Conservation (phyloP, 2,329 filamentous ascomycete species). For the Nemania sp. region DNA sequence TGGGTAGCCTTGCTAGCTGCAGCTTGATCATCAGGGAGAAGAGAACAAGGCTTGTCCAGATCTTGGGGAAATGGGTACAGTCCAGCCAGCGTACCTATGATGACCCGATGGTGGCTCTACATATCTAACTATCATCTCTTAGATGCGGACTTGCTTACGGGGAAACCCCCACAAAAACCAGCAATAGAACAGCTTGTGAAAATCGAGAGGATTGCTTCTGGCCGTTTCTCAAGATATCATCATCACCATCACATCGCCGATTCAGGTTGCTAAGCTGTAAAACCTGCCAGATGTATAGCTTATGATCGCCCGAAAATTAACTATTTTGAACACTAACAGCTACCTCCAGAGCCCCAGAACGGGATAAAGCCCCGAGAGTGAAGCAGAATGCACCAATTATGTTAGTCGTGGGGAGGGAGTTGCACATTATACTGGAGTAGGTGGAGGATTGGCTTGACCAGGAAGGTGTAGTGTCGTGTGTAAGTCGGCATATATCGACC, state of each 20-base stretch:
- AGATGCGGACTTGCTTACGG: not conserved
- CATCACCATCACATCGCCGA: conserved; percentile 16
- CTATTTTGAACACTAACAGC: conserved; percentile 2
- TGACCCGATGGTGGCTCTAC: not conserved
- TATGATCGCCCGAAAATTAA: conserved; percentile 5
- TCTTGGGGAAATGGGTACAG: conserved; percentile 30
- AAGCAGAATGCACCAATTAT: conserved; percentile 32
- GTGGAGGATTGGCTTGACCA: conserved; percentile 35
- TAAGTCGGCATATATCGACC: conserved; percentile 21
- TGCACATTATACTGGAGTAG: conserved; percentile 23
- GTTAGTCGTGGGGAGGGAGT: conserved; percentile 10
- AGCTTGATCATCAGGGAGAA: conserved; percentile 16
- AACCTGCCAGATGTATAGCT: not conserved
- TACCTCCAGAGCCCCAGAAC: conserved; percentile 21
- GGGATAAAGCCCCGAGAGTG: conserved; percentile 35
- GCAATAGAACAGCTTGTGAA: not conserved
- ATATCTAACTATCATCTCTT: not conserved
- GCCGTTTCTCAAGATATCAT: conserved; percentile 1
- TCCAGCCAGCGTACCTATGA: not conserved
- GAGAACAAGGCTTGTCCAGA: conserved; percentile 26
- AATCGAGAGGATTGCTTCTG: not conserved
- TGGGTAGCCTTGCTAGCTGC: conserved; percentile 18
- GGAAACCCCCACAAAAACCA: not conserved
- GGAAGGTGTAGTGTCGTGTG: conserved; percentile 31
- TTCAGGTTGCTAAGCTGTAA: not conserved